Conservation (phyloP, 1,284 basidiomycete species). For the Somion occarium region DNA sequence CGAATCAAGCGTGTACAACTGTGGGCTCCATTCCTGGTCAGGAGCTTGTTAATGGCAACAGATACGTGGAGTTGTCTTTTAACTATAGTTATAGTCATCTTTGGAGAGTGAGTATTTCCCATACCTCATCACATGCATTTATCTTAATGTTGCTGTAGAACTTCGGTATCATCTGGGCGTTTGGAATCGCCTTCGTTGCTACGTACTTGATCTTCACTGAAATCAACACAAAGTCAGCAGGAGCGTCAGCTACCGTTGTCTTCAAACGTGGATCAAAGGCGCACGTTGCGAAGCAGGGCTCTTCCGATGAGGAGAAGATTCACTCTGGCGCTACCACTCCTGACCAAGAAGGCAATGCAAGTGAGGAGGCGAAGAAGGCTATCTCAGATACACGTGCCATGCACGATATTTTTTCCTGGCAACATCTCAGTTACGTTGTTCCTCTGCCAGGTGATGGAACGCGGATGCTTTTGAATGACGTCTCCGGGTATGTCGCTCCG, state of each 20-base stretch:
- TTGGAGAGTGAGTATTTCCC: constrained; percentile 53
- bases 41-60: constrained; percentile 41
- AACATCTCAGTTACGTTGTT: constrained; percentile 59
- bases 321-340: constrained; percentile 1
- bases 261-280: constrained; percentile 40
- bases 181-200: constrained; percentile 42
- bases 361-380: constrained; percentile 26
- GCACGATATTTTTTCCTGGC: constrained; percentile 59
- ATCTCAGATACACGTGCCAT: constrained; percentile 17
- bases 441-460: constrained; percentile 49
- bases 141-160: constrained; percentile 31
- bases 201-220: constrained; percentile 53
- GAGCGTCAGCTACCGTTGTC: constrained; percentile 29
- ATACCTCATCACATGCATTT: not conserved
- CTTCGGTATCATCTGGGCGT: constrained; percentile 50
- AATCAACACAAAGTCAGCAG: constrained; percentile 32
- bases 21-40: constrained; percentile 49
- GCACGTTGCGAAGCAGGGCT: constrained; percentile 7
- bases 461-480: constrained; percentile 66
- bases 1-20: constrained; percentile 59
- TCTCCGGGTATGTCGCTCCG: constrained; percentile 81
- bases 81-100: constrained; percentile 56
- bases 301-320: constrained; percentile 18
- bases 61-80: constrained; percentile 57
- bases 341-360: not conserved